Conservation (phyloP, 1,284 basidiomycete genomes). For the Trametes versicolor region DNA sequence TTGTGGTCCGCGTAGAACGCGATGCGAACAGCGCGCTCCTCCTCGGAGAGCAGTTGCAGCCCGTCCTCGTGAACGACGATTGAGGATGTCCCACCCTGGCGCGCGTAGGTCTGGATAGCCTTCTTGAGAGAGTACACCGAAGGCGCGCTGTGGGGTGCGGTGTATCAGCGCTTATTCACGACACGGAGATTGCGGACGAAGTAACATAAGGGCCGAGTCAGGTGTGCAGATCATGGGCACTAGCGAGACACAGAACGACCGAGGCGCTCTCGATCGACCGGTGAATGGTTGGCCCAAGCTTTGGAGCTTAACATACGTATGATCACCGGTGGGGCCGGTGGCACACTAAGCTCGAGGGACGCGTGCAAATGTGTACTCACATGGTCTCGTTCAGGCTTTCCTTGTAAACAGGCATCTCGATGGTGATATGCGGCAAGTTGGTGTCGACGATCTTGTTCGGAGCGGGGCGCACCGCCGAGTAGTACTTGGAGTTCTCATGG, state of each 20-base stretch:
- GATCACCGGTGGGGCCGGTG: slow-evolving; percentile 2
- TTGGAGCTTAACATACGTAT: neutral
- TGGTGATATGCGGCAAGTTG: slow-evolving; percentile 75
- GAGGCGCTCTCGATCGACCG: neutral
- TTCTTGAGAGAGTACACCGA: slow-evolving; percentile 85
- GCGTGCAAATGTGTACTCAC: slow-evolving; percentile 51
- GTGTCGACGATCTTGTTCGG: slow-evolving; percentile 69
- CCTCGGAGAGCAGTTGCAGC: slow-evolving; percentile 49
- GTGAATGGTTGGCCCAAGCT: neutral
- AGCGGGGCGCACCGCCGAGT: slow-evolving; percentile 67
- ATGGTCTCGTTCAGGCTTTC: slow-evolving; percentile 76
- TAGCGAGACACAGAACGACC: neutral
- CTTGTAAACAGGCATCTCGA: slow-evolving; percentile 86
- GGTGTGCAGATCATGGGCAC: neutral
- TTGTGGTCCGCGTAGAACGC: slow-evolving; percentile 64
- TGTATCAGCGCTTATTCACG: neutral
- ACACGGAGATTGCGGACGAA: slow-evolving; percentile 14
- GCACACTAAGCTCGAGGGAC: no score
- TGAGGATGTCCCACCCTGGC: slow-evolving; percentile 81
- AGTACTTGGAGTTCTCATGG: slow-evolving; percentile 78
- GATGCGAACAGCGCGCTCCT: slow-evolving; percentile 48
- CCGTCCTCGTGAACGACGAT: slow-evolving; percentile 87
- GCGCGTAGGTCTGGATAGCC: slow-evolving; percentile 88
- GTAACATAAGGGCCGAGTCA: neutral
- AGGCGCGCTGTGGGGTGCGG: slow-evolving; percentile 57